These are phyloP conservation scores for Candida nemodendra DNA, from an alignment of 805 yeast genomes.

Conservation along the genomic window DNA sequence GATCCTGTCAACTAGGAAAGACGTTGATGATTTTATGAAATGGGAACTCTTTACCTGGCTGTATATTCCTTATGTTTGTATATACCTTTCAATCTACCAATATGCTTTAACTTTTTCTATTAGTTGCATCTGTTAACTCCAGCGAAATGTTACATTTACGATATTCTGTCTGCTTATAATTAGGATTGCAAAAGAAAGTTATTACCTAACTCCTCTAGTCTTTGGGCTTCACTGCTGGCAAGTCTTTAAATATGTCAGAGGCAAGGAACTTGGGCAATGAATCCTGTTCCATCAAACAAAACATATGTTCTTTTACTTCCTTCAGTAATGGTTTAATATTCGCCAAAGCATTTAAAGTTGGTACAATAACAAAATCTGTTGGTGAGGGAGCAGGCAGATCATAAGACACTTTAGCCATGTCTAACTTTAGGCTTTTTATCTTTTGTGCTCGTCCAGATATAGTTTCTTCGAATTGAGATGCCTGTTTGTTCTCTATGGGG, in stretches of 20 bases:
- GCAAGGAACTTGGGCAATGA: conserved; percentile 67
- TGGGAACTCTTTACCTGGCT: neutral
- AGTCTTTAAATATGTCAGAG: conserved; percentile 39
- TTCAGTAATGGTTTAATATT: conserved; percentile 44
- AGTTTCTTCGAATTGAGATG: neutral
- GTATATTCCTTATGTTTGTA: conserved; percentile 6
- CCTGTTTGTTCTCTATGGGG: neutral
- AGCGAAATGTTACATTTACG: no score
- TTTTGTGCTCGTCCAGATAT: neutral
- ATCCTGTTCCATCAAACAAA: conserved; percentile 65
- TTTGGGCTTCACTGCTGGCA: conserved; percentile 17
- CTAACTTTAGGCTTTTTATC: conserved; percentile 4
- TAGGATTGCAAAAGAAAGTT: no score
- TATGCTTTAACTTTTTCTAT: no score
- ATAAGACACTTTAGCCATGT: conserved; percentile 7
- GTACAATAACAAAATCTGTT: conserved; percentile 32
- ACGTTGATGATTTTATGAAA: conserved; percentile 2
- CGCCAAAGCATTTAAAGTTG: conserved; percentile 37
- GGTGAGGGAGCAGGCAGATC: conserved; percentile 28
- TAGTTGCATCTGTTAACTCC: no score
- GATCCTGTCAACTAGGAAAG: conserved; percentile 59
- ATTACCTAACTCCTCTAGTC: no score
- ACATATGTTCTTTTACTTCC: conserved; percentile 49
- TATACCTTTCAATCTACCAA: neutral
- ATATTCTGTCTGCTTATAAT: no score